Conservation (phyloP, 192 early-diverging fungal species). For the Coemansia erecta region DNA sequence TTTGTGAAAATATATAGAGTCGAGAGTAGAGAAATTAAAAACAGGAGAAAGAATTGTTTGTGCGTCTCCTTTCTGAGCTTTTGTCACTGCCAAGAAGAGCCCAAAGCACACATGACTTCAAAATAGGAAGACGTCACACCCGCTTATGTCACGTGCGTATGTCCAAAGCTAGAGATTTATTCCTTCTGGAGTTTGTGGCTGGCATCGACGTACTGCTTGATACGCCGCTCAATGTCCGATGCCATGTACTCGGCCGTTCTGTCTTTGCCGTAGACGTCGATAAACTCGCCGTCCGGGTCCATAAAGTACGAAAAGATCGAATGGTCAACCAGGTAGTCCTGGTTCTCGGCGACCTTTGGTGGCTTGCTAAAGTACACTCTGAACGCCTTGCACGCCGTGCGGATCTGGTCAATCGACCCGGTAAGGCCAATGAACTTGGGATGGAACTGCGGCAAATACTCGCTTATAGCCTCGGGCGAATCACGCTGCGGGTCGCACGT, state of each 20-base stretch:
- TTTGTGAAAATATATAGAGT: not conserved
- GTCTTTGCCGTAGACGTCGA: conserved; percentile 88
- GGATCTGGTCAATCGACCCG: conserved; percentile 81
- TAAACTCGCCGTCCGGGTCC: conserved; percentile 85
- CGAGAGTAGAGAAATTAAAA: not conserved
- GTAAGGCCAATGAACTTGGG: conserved; percentile 91
- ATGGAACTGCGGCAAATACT: conserved; percentile 88
- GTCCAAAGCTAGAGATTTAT: not conserved
- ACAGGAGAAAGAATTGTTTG: not conserved
- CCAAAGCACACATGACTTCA: not conserved
- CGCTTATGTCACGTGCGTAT: not conserved
- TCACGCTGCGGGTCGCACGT: conserved; percentile 97
- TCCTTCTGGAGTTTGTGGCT: conserved; percentile 20
- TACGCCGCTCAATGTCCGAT: conserved; percentile 26
- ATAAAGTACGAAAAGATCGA: conserved; percentile 98
- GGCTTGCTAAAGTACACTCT: conserved; percentile 95
- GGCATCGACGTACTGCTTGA: conserved; percentile 21
- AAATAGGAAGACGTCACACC: not conserved
- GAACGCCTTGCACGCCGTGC: conserved; percentile 80
- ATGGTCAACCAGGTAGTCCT: conserved; percentile 97
- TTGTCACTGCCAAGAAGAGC: too few relatives aligned
- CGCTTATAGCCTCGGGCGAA: conserved; percentile 71
- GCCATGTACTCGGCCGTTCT: conserved; percentile 43
- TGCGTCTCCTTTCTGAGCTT: too few relatives aligned
- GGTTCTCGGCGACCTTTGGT: conserved; percentile 70